Conservation (phyloP, 495 filamentous ascomycete species). For the Penicillium arizonense region DNA sequence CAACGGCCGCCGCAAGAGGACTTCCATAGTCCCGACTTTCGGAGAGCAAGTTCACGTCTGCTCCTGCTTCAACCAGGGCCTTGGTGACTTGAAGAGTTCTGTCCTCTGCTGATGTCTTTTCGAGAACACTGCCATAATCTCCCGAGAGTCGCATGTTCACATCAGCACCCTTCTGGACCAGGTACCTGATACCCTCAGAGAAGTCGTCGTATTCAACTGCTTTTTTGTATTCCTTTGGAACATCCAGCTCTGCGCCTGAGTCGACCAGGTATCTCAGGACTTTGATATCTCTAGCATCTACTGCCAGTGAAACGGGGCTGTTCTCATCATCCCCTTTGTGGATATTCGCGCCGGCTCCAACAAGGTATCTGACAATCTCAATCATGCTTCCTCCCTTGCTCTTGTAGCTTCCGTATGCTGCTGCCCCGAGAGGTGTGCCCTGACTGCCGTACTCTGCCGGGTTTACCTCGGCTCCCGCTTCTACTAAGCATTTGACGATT, state of each 20-base stretch:
- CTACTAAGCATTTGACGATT: slow-evolving; percentile 22
- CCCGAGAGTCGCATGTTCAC: slow-evolving; percentile 16
- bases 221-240: background rate
- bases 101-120: slow-evolving; percentile 9
- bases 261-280: slow-evolving; percentile 24
- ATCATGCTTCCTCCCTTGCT: background rate
- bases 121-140: slow-evolving; percentile 22
- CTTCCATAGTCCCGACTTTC: slow-evolving; percentile 11
- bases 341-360: background rate
- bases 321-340: background rate
- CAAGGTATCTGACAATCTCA: background rate
- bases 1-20: slow-evolving; percentile 13
- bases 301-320: background rate
- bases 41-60: slow-evolving; percentile 25
- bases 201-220: no score
- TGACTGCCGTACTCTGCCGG: background rate
- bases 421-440: background rate
- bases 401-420: background rate
- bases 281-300: slow-evolving; percentile 3
- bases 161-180: slow-evolving; percentile 29
- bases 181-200: slow-evolving; percentile 19
- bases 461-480: slow-evolving; percentile 23
- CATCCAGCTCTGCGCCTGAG: slow-evolving; percentile 21
- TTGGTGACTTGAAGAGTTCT: slow-evolving; percentile 8
- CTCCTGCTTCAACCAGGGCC: slow-evolving; percentile 23